Base-by-base conservation (phyloP, 2,329 filamentous ascomycete species). In the Fusarium sp. region DNA sequence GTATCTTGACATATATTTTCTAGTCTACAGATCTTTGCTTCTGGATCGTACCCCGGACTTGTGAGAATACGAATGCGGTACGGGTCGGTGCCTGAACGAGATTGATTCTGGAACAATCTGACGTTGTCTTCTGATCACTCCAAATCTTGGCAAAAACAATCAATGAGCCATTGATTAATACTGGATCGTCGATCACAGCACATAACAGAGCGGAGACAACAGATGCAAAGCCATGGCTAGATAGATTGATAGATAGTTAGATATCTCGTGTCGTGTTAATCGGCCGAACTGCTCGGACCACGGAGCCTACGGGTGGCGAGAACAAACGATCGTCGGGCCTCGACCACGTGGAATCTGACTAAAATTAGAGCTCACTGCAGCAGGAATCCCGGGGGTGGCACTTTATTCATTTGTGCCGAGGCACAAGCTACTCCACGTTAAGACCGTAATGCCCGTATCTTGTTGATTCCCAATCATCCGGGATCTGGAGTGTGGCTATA, bases 301-400 rank as follows among this genome's bases (percentile, higher is more conserved):
- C 67, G 63, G 67, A 70, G 63, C 50, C 39, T 57, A 64, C 46
- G 50, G 43, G 67, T 71, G 67, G 67, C 67, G 63, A 70, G 67
- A 70, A 42, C 58, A 55, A 65, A 42, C 6, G 56, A 60, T 68
- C 54, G 54, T 39, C 42, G 56, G 68, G 68, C 36, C 68, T 69
- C 45, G 68, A 69, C 56, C 68, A 71, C 68, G 65, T 72, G 68
- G 48, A 39, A 38, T 20, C 15, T 17, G 31, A 15, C 68, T 72
- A 71, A 71, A 69, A 57, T 72, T 69, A 71, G 68, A 66, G 52
- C 34, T 42, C 15, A 51, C 42, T 45, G 33, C 44, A 38, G 36
- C 24, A 60, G 50, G 38, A 54, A 70, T 52, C 34, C 22, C 28
- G 50, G 67, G 46, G 40, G 53, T 44, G 43, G 40, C 39, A 36